Conservation (phyloP, 305 asterid species). For the Petunia hybrid region DNA sequence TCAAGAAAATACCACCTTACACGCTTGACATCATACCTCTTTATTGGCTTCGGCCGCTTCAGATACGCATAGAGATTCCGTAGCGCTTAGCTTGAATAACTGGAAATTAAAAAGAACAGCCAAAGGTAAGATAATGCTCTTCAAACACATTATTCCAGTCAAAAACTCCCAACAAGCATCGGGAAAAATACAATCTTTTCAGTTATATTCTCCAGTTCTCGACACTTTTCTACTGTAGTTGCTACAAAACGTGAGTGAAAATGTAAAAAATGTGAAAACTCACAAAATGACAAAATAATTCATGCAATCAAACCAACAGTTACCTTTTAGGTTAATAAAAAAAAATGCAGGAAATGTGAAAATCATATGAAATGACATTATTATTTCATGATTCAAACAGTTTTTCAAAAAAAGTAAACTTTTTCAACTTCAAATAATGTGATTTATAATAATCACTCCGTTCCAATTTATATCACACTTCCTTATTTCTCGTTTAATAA, state of each 20-base stretch:
- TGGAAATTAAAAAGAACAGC: slow-evolving; percentile 44
- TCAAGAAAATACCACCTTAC: background rate
- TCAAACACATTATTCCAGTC: slow-evolving; percentile 1
- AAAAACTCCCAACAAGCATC: background rate
- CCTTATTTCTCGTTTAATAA: too few relatives aligned
- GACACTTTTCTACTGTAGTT: background rate
- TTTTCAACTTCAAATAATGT: background rate
- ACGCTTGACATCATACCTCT: slow-evolving; percentile 59
- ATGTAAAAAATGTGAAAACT: background rate
- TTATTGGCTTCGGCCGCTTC: slow-evolving; percentile 69
- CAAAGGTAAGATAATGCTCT: slow-evolving; percentile 34
- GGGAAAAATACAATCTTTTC: background rate
- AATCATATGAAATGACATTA: slow-evolving; percentile 2
- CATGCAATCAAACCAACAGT: background rate
- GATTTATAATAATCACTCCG: too few relatives aligned
- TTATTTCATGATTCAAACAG: background rate
- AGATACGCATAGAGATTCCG: slow-evolving; percentile 72
- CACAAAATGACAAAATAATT: background rate
- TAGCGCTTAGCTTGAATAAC: slow-evolving; percentile 81
- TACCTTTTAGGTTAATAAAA: background rate
- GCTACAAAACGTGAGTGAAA: background rate
- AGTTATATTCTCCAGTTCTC: slow-evolving; percentile 13
- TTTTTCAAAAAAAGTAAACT: background rate
- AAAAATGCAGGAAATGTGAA: background rate
- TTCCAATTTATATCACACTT: too few relatives aligned